Percentiles rank a stretch among this genome's conserved stretches.
Conservation (phyloP, 2,329 filamentous ascomycete genomes). For the Neofusicoccum sp. region DNA sequence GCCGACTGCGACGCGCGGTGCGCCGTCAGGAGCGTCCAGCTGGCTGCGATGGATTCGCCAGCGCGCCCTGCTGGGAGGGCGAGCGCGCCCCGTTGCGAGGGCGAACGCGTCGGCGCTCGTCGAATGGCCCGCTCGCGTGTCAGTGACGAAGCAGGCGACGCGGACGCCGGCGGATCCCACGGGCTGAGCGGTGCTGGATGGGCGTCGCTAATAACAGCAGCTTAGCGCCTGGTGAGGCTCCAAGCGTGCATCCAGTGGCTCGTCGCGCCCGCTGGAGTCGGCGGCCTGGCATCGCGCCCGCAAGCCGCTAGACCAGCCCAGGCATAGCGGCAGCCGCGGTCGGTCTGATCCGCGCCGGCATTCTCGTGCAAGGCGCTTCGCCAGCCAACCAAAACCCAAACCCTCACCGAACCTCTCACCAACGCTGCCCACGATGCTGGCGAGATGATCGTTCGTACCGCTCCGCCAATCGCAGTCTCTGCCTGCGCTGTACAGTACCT, state of each 20-base stretch:
- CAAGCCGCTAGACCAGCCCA: neutral
- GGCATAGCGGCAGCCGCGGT: slow-evolving; percentile 3
- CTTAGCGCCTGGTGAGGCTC: slow-evolving; percentile 15
- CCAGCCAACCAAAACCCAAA: slow-evolving; percentile 34
- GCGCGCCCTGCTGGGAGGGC: neutral
- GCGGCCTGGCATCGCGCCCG: neutral
- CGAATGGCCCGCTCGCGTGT: neutral
- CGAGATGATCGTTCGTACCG: slow-evolving; percentile 7
- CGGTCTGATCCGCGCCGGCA: slow-evolving; percentile 14
- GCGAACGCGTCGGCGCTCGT: neutral
- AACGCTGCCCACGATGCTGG: neutral
- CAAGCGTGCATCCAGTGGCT: slow-evolving; percentile 3
- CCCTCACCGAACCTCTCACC: slow-evolving; percentile 1
- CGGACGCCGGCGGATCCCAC: neutral
- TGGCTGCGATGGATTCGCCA: slow-evolving; percentile 4
- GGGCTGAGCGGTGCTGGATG: neutral
- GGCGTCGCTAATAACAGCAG: slow-evolving; percentile 13
- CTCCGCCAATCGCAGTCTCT: slow-evolving; percentile 3
- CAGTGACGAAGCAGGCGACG: slow-evolving; percentile 7
- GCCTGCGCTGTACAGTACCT: slow-evolving; percentile 14
- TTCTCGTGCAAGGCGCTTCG: slow-evolving; percentile 19
- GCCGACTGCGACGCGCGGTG: neutral
- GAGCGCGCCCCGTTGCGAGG: neutral
- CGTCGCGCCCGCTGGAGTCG: neutral
- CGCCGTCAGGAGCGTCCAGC: neutral